These are phyloP conservation scores for Arctostaphylos glauca DNA, from an alignment of 148 eudicot genomes.

Conservation along the genomic window DNA sequence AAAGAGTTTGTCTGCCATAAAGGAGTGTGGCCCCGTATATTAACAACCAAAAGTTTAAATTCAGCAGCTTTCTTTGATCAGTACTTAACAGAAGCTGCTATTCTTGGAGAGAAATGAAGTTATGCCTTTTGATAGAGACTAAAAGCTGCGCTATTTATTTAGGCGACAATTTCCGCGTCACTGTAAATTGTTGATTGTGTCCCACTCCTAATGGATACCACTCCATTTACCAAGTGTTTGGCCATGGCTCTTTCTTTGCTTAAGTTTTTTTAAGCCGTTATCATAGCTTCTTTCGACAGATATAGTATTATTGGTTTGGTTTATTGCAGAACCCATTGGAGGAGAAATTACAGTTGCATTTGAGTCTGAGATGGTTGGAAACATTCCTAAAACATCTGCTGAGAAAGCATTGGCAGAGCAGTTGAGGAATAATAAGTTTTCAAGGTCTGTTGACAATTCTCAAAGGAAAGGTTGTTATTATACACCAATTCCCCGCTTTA, in stretches of 20 bases:
- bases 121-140: background rate
- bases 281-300: background rate
- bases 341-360: constrained; percentile 69
- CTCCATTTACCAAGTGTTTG: background rate
- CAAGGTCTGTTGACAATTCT: constrained; percentile 35
- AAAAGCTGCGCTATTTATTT: background rate
- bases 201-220: background rate
- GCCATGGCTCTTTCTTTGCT: background rate
- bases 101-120: background rate
- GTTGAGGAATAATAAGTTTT: constrained; percentile 52
- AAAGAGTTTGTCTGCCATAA: background rate
- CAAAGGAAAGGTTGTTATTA: constrained; percentile 72
- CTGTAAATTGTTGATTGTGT: background rate
- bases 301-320: background rate
- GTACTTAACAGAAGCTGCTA: background rate
- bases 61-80: background rate
- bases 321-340: constrained; percentile 76
- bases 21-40: constrained; percentile 7
- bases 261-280: background rate
- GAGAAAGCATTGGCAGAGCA: constrained; percentile 81
- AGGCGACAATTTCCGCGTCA: background rate
- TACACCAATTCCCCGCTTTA: constrained; percentile 67
- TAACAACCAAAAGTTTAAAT: background rate
- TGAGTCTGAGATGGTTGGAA: constrained; percentile 57
- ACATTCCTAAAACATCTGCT: constrained; percentile 51